Evolutionary conservation across 2,329 filamentous ascomycete genomes (phyloP), one percentile per base, ranked within the genome.

Genomic region (Colletotrichum ledebouriae): DNA sequence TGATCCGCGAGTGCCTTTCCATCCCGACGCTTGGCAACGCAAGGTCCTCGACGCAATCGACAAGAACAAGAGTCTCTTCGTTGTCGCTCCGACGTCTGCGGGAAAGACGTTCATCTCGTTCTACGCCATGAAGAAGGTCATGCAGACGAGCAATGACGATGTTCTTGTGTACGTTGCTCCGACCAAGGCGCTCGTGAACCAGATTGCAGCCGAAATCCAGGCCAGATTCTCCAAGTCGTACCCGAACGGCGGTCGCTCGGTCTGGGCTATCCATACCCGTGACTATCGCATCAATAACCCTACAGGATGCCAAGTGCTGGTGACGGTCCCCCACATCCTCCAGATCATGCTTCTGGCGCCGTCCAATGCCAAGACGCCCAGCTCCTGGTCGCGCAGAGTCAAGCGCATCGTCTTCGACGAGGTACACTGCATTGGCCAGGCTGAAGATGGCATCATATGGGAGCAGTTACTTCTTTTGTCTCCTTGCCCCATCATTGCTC

Each of bases 41-140:
- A 83, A 87, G 42, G 92, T 94, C 0, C 82, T 95, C 0, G 90
- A 95, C 70, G 86, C 88, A 44, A 89, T 94, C 42, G 92, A 95
- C 75, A 84, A 83, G 0, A 83, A 91, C 61, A 86, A 89, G 71
- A 93, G 90, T 72, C 80, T 93, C 0, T 89, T 94, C 67, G 90
- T 94, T 0, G 89, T 94, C 9, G 92, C 92, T 0, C 92, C 92
- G 0, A 95, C 92, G 0, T 92, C 89, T 25, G 90, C 92, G 0
- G 92, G 92, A 71, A 95, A 94, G 77, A 95, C 92, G 0, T 95
- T 94, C 76, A 94, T 94, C 67, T 91, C 88, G 1, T 95, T 94
- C 77, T 94, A 95, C 73, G 92, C 92, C 1, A 95, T 94, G 90
- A 90, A 92, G 73, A 89, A 92, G 74, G 82, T 94, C 1, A 81